Evolutionary conservation across 176 grass and related monocot species (phyloP), one percentile per base, ranked within the genome.

Genomic region (Triticum turgidum): DNA sequence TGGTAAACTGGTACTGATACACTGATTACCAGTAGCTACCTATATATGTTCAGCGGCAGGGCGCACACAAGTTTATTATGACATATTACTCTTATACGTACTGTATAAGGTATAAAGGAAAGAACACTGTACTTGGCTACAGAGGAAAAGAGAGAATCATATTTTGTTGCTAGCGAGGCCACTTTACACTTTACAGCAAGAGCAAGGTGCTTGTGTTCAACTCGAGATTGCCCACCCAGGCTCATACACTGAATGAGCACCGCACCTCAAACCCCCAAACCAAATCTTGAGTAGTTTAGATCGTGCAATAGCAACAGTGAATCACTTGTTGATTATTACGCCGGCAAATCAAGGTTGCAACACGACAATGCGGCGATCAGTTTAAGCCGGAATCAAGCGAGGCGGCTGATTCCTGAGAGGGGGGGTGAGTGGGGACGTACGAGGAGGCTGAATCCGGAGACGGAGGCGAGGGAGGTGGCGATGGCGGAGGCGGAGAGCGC

Each of bases 361-460:
- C 3, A 15, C 21, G 24, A 0, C 24, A 75, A 75, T 75, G 42
- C 42, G 1, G 72, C 6, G 7, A 80, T 24, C 21, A 10, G 70
- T 64, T 70, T 38, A 76, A 62, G 11, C 37, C 49, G 65, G 72
- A 76, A 27, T 8, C 61, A 72, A 87, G 58, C n/a, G n/a, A n/a
- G n/a, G n/a, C n/a, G n/a, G n/a, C n/a, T n/a, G n/a, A n/a, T n/a
- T n/a, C n/a, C n/a, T n/a, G n/a, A n/a, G 0, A 17, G 34, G 7
- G 24, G 24, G 24, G 24, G 24, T 20, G 30, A 22, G 35, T 5
- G 69, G 69, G 0, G 71, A 67, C 95, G 70, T 88, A 98, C 95
- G 81, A 98, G 93, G 84, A 98, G 89, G 96, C 93, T 98, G 93
- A 98, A 95, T 45, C 96, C 96, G 22, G 93, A 91, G 59, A 93